Evolutionary conservation across 2,329 filamentous ascomycete species (phyloP).

Genomic region (Thermothelomyces thermophilus): DNA sequence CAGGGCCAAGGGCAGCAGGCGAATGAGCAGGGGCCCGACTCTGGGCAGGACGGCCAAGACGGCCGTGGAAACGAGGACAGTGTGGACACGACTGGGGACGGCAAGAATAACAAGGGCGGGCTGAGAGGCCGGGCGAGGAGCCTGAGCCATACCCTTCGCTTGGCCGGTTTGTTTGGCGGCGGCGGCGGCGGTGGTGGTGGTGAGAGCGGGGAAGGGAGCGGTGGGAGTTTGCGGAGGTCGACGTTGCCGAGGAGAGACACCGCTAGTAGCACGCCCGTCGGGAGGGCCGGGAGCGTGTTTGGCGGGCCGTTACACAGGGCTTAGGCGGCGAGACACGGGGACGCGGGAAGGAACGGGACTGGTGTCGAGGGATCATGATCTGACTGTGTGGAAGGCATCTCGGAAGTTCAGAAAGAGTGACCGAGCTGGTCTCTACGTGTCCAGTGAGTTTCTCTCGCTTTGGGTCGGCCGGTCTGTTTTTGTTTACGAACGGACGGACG

Average conservation of each 20-base stretch:
- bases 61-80: slow-evolving; percentile 36
- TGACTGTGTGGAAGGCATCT: too few species aligned
- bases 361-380: background rate
- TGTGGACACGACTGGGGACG: slow-evolving; percentile 4
- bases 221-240: background rate
- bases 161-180: slow-evolving; percentile 18
- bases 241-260: background rate
- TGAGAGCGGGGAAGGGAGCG: background rate
- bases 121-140: slow-evolving; percentile 33
- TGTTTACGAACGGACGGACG: background rate
- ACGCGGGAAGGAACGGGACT: background rate
- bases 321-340: background rate
- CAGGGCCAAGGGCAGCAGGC: background rate
- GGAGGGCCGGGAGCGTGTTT: background rate
- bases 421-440: background rate
- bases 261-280: background rate
- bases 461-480: too few species aligned
- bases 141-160: slow-evolving; percentile 35
- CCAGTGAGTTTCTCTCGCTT: too few species aligned
- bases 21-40: too few species aligned
- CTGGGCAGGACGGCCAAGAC: background rate
- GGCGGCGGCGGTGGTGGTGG: background rate
- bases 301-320: background rate
- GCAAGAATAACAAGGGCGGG: slow-evolving; percentile 9
- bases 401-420: too few species aligned